Evolutionary conservation across 345 rosid species (phyloP), one percentile per base, ranked within the genome.

Genomic region (Acer campestre): DNA sequence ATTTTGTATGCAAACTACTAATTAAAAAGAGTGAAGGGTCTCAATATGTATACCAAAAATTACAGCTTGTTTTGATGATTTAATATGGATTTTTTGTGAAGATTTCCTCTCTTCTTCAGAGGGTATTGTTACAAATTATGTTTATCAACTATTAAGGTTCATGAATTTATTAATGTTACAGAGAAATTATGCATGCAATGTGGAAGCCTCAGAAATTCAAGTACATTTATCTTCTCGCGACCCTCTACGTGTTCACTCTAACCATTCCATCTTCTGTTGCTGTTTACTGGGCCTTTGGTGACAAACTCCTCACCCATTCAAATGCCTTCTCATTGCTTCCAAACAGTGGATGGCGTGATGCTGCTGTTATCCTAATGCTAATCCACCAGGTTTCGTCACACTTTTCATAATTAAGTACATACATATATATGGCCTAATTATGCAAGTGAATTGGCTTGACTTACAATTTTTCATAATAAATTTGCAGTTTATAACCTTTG

Each of bases 121-220:
- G 62, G 77, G n/a, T 61, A 38, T 71, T 62, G 73, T 17, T 17
- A 49, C 55, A 3, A 49, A 75, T 75, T 71, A 31, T 46, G 68
- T 58, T 46, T 20, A 44, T 31, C 67, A 71, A 53, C 55, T 67
- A 58, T 13, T 25, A 27, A 67, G 66, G 61, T 64, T 18, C 13
- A 18, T 48, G 68, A 23, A 29, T 49, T 70, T 69, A 31, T 61
- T 70, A 22, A 63, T 25, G 40, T 74, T 77, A 40, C 75, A 93
- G 97, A 70, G 97, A 93, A 81, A 91, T 91, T 46, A 93, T 93
- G 95, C 95, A 91, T 74, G 98, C 95, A 5, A 91, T 91, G 98
- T 90, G 98, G 98, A 91, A 87, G 83, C 96, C 98, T 64, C 87
- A 86, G 68, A 93, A 87, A 72, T 93, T 93, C 90, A 91, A 93